A percentile compares a stretch with the other conserved stretches of the same genome.
Evolutionary conservation across 2,329 filamentous ascomycete genomes (phyloP).

Genomic region (Colletotrichum sp.): DNA sequence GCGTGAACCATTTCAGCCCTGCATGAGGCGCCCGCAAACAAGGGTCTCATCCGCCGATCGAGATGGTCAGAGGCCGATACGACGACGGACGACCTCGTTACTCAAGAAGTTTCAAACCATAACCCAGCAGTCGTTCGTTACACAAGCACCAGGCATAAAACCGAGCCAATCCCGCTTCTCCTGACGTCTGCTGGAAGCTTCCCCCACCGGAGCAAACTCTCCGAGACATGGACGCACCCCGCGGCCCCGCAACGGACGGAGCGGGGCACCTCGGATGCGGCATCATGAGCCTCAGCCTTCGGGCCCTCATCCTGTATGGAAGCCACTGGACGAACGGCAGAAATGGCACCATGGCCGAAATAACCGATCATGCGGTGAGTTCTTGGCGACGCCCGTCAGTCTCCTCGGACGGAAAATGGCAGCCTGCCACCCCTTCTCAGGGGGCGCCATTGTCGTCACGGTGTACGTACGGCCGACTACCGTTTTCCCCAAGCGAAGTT

Average conservation of each 20-base stretch:
- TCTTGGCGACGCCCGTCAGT: not conserved
- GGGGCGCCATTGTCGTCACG: not conserved
- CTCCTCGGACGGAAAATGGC: not conserved
- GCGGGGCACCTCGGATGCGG: not conserved
- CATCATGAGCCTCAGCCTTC: not conserved
- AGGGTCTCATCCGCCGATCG: not conserved
- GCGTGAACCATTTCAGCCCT: not conserved
- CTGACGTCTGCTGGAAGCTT: slow-evolving; percentile 7
- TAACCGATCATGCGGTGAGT: not conserved
- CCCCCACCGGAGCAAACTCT: not conserved
- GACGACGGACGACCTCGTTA: not conserved
- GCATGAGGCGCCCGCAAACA: not conserved
- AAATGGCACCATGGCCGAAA: not conserved
- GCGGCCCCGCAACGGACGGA: not conserved
- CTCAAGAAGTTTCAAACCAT: not conserved
- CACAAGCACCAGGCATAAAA: not conserved
- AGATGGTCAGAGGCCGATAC: not conserved
- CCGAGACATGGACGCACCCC: not conserved
- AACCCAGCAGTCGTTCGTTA: not conserved
- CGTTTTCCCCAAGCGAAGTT: not conserved
- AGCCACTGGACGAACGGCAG: not conserved
- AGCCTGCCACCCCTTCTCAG: not conserved
- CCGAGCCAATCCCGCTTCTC: not conserved
- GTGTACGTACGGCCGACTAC: not conserved
- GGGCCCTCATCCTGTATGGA: not conserved